Conservation (phyloP, 2,329 filamentous ascomycete species). For the Fusarium buxicola region DNA sequence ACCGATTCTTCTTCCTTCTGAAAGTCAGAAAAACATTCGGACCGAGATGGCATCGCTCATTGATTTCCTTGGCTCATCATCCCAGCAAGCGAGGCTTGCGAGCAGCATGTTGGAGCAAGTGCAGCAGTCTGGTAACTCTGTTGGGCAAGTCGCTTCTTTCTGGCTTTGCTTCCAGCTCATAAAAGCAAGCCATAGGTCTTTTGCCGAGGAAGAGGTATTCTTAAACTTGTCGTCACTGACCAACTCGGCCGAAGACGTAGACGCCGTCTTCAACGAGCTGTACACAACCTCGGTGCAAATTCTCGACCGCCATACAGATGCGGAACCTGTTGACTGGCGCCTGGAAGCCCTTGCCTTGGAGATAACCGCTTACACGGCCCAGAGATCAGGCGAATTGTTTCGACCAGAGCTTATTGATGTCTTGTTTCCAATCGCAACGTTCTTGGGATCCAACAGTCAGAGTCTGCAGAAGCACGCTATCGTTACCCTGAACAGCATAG, state of each 20-base stretch:
- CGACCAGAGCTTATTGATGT: conserved; percentile 89
- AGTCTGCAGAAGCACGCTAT: conserved; percentile 84
- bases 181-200: conserved; percentile 64
- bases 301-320: conserved; percentile 66
- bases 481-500: conserved; percentile 83
- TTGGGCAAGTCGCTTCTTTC: conserved; percentile 75
- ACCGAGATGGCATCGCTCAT: conserved; percentile 69
- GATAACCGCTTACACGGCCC: conserved; percentile 79
- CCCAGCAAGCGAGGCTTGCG: conserved; percentile 71
- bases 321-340: conserved; percentile 72
- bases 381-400: conserved; percentile 74
- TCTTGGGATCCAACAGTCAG: conserved; percentile 77
- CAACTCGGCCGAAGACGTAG: conserved; percentile 55
- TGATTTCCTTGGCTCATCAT: conserved; percentile 64
- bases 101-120: conserved; percentile 73
- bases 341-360: conserved; percentile 85
- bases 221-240: conserved; percentile 63
- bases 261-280: conserved; percentile 69
- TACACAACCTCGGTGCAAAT: conserved; percentile 75
- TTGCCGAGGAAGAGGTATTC: conserved; percentile 72
- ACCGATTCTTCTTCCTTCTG: conserved; percentile 70
- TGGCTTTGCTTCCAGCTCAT: conserved; percentile 84
- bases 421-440: conserved; percentile 90
- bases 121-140: conserved; percentile 64
- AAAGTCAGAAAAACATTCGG: conserved; percentile 74